Base-by-base conservation (phyloP, 2,329 filamentous ascomycete species). In the Penicillium sp. region DNA sequence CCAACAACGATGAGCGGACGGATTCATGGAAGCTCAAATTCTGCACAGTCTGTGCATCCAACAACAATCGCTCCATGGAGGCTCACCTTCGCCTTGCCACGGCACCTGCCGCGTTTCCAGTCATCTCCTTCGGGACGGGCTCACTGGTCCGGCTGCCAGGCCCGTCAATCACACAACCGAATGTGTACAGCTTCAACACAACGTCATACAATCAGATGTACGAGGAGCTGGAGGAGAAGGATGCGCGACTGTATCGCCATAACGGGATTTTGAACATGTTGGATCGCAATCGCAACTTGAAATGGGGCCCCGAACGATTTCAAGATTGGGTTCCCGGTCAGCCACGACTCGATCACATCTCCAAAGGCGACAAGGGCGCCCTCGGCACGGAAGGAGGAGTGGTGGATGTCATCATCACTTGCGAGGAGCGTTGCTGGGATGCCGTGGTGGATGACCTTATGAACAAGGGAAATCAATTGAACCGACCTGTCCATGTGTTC, bases 41-140 rank as follows among this genome's bases (percentile, higher is more conserved):
- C 72, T 96, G 90, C 76, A 97, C 93, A 3, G 91, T 98, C n/a
- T 98, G 93, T 72, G 93, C 93, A 6, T 95, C 90, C 63, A 98
- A 98, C 63, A 90, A 98, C 70, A 98, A 98, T 66, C 84, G 93
- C 82, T 95, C 88, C n/a, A 97, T 98, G 93, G 93, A 97, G 78
- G 91, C 91, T n/a, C 93, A 98, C 70, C 82, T 96, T 27, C 88
- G 88, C 54, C 84, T 98, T 32, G 88, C 93, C 4, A 81, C 86
- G 51, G 88, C 89, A 43, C 73, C 85, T 46, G 93, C 90, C 41
- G 74, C 84, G 42, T 97, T 93, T 64, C 93, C 93, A n/a, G 91
- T 95, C 58, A 94, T 97, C 60, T 97, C 91, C 13, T 98, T 97
- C 67, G 93, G 93, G 53, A 98, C 93, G 0, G 93, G 93, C 47